Evolutionary conservation across 2,329 filamentous ascomycete species (phyloP).

Genomic region (Penicillium decumbens): DNA sequence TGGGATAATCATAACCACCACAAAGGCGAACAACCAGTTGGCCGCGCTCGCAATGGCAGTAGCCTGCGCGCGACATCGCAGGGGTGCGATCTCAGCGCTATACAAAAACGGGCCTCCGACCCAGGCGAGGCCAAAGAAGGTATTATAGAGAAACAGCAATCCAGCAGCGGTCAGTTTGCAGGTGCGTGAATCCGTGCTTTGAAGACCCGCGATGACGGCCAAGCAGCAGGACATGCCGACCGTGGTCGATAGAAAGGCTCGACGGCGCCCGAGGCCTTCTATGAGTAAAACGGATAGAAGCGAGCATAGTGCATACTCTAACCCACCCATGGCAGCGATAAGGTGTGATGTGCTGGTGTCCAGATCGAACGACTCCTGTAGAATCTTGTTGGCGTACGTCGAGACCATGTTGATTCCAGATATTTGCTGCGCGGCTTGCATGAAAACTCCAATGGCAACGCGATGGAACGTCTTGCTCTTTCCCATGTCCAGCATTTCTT

Average conservation of each 20-base stretch:
- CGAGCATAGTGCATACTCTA: constrained; percentile 9
- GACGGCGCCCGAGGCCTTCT: constrained; percentile 9
- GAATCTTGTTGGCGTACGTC: constrained; percentile 6
- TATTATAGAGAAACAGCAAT: constrained; percentile 12
- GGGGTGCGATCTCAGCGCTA: constrained; percentile 7
- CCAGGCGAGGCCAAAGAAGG: constrained; percentile 14
- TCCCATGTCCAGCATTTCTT: constrained; percentile 5
- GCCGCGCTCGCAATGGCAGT: constrained; percentile 5
- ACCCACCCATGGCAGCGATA: constrained; percentile 9
- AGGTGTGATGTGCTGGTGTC: constrained; percentile 6
- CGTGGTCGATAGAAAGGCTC: constrained; percentile 6
- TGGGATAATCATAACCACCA: constrained; percentile 11
- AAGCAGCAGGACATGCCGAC: constrained; percentile 11
- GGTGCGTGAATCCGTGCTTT: constrained; percentile 6
- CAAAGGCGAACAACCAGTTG: constrained; percentile 12
- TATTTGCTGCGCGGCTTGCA: constrained; percentile 7
- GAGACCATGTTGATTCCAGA: constrained; percentile 5
- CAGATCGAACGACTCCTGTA: constrained; percentile 4
- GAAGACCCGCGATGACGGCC: constrained; percentile 8
- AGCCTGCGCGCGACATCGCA: constrained; percentile 7
- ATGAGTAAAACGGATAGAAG: constrained; percentile 10
- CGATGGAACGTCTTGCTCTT: constrained; percentile 8
- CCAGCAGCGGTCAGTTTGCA: constrained; percentile 4
- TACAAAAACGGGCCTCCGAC: constrained; percentile 26
- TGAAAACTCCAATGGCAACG: constrained; percentile 8